Evolutionary conservation across 805 yeast genomes (phyloP).

Genomic region (Ogataea ganodermae): DNA sequence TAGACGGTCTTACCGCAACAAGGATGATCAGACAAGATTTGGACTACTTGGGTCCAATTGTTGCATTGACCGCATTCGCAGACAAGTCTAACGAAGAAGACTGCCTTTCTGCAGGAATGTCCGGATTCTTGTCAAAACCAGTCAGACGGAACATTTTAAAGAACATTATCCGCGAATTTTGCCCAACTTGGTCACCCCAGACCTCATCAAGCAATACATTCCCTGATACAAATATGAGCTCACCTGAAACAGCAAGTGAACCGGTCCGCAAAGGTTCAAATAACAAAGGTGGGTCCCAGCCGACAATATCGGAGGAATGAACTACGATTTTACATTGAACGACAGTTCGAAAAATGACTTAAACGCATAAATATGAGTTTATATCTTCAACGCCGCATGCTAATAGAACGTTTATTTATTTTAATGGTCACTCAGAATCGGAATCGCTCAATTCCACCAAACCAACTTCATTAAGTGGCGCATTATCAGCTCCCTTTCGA

Average conservation of each 20-base stretch:
- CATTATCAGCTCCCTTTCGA: background rate
- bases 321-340: too few species aligned
- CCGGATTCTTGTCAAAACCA: conserved; percentile 88
- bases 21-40: conserved; percentile 65
- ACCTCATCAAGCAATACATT: background rate
- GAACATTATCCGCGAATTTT: conserved; percentile 52
- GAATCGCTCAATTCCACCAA: conserved; percentile 10
- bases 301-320: conserved; percentile 20
- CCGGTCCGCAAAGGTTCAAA: conserved; percentile 3
- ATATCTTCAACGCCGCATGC: background rate
- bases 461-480: conserved; percentile 1
- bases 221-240: background rate
- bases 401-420: conserved; percentile 4
- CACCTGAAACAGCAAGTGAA: background rate
- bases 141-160: conserved; percentile 69
- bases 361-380: too few species aligned
- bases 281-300: conserved; percentile 8
- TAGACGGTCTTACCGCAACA: conserved; percentile 89
- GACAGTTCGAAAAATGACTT: too few species aligned
- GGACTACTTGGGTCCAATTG: conserved; percentile 70
- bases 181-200: conserved; percentile 24
- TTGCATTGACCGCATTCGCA: conserved; percentile 94
- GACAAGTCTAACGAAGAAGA: conserved; percentile 87
- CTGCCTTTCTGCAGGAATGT: conserved; percentile 89
- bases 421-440: conserved; percentile 1